Conservation (phyloP, 1,284 basidiomycete genomes). For the Thelephora terrestris region DNA sequence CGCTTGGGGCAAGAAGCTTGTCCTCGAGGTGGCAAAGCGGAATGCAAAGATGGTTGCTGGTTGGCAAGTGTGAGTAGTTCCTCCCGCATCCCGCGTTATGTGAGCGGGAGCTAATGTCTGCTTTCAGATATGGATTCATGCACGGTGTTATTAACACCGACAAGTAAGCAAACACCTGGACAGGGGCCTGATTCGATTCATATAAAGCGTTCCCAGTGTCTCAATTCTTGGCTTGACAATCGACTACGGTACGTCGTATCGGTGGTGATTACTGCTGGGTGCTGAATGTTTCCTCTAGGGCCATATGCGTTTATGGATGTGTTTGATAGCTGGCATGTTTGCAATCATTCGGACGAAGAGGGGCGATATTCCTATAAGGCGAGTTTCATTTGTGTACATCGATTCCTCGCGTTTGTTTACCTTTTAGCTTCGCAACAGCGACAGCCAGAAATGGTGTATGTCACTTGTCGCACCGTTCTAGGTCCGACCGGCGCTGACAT, state of each 20-base stretch:
- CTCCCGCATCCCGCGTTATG: no score
- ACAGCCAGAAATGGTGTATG: conserved; percentile 51
- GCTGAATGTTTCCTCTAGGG: conserved; percentile 28
- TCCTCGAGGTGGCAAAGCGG: conserved; percentile 68
- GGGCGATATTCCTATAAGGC: conserved; percentile 86
- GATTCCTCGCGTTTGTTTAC: conserved; percentile 10
- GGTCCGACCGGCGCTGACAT: conserved; percentile 6
- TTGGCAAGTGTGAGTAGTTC: conserved; percentile 61
- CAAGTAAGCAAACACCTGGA: conserved; percentile 43
- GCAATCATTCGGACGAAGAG: conserved; percentile 85
- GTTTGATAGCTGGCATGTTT: conserved; percentile 78
- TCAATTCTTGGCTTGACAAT: conserved; percentile 87
- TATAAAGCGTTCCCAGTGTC: conserved; percentile 39
- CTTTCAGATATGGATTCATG: conserved; percentile 68
- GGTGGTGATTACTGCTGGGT: neutral
- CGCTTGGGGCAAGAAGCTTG: conserved; percentile 60
- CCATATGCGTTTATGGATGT: conserved; percentile 96
- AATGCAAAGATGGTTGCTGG: conserved; percentile 88
- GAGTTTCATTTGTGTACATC: conserved; percentile 12
- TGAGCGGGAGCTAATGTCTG: no score
- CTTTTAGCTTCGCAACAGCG: conserved; percentile 19
- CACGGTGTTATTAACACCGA: conserved; percentile 96
- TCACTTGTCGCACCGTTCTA: conserved; percentile 1
- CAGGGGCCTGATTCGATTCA: no score
- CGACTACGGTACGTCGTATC: conserved; percentile 58